Evolutionary conservation across 805 yeast genomes (phyloP).

Genomic region (Yamadazyma sp.): DNA sequence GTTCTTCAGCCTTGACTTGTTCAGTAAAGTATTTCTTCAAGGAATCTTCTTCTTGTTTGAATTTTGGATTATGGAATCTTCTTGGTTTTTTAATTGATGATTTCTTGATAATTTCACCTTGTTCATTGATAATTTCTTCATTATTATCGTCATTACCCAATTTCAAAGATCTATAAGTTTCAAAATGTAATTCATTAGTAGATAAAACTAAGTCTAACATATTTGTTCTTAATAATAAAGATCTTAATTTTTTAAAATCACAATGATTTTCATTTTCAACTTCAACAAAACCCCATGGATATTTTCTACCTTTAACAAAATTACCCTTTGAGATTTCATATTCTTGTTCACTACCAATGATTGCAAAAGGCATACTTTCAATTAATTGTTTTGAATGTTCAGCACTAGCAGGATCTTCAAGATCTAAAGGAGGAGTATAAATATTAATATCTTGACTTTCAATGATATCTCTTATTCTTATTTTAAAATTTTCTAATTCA

Average conservation of each 20-base stretch:
- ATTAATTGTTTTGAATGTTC: constrained; percentile 79
- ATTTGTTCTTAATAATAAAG: constrained; percentile 74
- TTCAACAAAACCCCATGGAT: constrained; percentile 89
- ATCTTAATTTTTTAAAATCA: constrained; percentile 79
- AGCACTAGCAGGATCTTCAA: constrained; percentile 69
- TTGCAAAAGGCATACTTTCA: constrained; percentile 84
- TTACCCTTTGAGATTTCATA: constrained; percentile 62
- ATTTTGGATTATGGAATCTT: constrained; percentile 76
- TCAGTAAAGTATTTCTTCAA: constrained; percentile 93
- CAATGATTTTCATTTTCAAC: constrained; percentile 84
- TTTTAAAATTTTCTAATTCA: constrained; percentile 68
- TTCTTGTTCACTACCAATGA: constrained; percentile 74
- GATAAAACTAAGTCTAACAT: constrained; percentile 77
- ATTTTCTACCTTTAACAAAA: constrained; percentile 72
- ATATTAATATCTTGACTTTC: constrained; percentile 81
- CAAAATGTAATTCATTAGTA: constrained; percentile 80
- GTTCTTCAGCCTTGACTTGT: constrained; percentile 93
- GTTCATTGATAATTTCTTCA: constrained; percentile 29
- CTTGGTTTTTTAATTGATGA: constrained; percentile 45
- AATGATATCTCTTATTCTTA: constrained; percentile 76
- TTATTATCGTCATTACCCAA: constrained; percentile 42
- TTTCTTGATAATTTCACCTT: constrained; percentile 30
- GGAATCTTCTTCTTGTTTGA: constrained; percentile 93
- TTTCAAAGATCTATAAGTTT: constrained; percentile 70
- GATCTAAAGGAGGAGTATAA: constrained; percentile 79